Evolutionary conservation across 805 yeast species (phyloP), one percentile per base, ranked within the genome.

Genomic region (Priceomyces carsonii): DNA sequence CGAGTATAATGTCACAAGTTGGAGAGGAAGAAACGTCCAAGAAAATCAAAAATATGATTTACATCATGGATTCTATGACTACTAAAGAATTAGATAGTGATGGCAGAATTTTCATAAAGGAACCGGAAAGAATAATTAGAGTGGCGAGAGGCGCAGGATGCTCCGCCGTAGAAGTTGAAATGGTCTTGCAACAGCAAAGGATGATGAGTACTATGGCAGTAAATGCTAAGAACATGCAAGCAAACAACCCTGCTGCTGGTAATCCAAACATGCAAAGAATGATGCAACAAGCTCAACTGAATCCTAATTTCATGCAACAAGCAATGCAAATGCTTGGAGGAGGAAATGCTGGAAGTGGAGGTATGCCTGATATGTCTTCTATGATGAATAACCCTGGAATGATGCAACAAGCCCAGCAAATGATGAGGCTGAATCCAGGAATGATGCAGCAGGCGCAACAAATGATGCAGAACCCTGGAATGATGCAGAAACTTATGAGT

Each of bases 111-210:
- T 88, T 91, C 59, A 71, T 76, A 24, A 79, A 81, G 34, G 80
- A 90, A 60, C 98, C 98, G 5, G 72, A 82, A 29, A 77, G 99
- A 59, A 79, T 91, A 33, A 77, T 89, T 4, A 75, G 99, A 50
- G 91, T 91, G 4, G 98, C 98, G 0, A 75, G 86, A 46, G 99
- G 99, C 6, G 82, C 96, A 3, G 99, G 98, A 15, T 87, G 96
- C 16, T 69, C 93, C 2, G 95, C 85, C 0, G 78, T 87, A 5
- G 98, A 91, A 47, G 96, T 91, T 18, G 97, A 91, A 59, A 87
- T 89, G 76, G 86, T 91, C 20, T 69, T 91, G 43, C 73, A 81
- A 66, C 98, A 93, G 64, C 95, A 86, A 59, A 79, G 85, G 59
- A 85, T 88, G 83, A 89, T 93, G 95, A 88, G 95, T 0, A 73